Conservation (phyloP, 2,329 filamentous ascomycete genomes). For the Pyrenophora tritici-repentis region DNA sequence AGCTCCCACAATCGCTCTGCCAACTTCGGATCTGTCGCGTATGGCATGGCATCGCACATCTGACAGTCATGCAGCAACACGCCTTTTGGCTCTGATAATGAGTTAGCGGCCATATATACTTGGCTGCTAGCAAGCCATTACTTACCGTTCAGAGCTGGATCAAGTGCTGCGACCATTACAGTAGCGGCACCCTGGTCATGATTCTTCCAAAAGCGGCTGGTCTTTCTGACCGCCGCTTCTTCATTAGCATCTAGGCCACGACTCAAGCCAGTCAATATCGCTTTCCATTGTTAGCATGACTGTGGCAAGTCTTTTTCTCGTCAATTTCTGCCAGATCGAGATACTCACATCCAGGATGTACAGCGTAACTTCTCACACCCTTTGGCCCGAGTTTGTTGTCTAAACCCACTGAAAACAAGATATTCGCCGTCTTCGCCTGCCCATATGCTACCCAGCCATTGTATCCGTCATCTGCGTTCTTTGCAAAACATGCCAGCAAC, state of each 20-base stretch:
- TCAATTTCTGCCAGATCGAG: too few species aligned
- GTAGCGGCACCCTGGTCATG: slow-evolving; percentile 41
- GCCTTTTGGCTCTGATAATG: slow-evolving; percentile 24
- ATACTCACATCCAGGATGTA: slow-evolving; percentile 41
- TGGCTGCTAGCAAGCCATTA: not conserved
- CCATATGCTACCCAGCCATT: slow-evolving; percentile 39
- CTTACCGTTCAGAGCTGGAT: slow-evolving; percentile 34
- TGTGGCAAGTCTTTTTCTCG: too few species aligned
- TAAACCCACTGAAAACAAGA: slow-evolving; percentile 36
- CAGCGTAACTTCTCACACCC: slow-evolving; percentile 37
- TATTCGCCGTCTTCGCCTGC: slow-evolving; percentile 40
- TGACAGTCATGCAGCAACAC: slow-evolving; percentile 39
- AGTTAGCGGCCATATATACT: not conserved
- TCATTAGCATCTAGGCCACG: slow-evolving; percentile 36
- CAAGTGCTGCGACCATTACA: slow-evolving; percentile 39
- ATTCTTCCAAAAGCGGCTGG: slow-evolving; percentile 40
- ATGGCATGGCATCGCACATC: slow-evolving; percentile 27
- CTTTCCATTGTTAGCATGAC: slow-evolving; percentile 7
- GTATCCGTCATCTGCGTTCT: slow-evolving; percentile 24
- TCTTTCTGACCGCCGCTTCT: slow-evolving; percentile 32
- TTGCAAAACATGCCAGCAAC: slow-evolving; percentile 25
- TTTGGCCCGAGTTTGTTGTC: slow-evolving; percentile 23
- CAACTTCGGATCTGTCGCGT: slow-evolving; percentile 30
- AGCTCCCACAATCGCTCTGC: slow-evolving; percentile 39
- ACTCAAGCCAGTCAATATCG: slow-evolving; percentile 38